Evolutionary conservation across 75 land plant species (phyloP).

Genomic region (Cupressus sempervirens): DNA sequence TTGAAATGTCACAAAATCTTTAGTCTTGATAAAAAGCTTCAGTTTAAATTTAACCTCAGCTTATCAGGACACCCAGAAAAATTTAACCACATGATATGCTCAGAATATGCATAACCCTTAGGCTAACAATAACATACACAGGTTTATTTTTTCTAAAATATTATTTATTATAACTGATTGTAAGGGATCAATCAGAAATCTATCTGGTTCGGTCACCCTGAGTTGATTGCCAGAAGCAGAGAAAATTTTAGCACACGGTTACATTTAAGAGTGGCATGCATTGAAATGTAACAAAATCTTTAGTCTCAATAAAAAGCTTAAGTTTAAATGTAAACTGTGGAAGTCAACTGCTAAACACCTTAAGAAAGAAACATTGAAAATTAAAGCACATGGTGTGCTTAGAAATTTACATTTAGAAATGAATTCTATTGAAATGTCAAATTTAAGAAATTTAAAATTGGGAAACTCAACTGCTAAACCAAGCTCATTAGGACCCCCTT

Average conservation of each 20-base stretch:
- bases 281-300: background rate
- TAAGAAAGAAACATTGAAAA: background rate
- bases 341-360: background rate
- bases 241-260: background rate
- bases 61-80: too few species aligned
- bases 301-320: background rate
- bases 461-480: background rate
- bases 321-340: too few species aligned
- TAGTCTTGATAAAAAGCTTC: background rate
- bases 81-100: too few species aligned
- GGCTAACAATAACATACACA: background rate
- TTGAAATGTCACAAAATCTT: background rate
- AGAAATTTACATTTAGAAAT: background rate
- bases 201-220: background rate
- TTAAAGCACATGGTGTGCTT: background rate
- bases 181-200: too few species aligned
- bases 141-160: too few species aligned
- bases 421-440: background rate
- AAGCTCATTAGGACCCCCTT: background rate
- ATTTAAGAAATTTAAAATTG: too few species aligned
- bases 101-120: background rate
- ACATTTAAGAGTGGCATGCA: background rate
- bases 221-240: background rate
- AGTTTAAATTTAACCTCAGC: too few species aligned
- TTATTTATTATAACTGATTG: too few species aligned